phyloP scores from a whole-genome alignment of 139 green algal species.

The Eudorina sp. region DNA sequence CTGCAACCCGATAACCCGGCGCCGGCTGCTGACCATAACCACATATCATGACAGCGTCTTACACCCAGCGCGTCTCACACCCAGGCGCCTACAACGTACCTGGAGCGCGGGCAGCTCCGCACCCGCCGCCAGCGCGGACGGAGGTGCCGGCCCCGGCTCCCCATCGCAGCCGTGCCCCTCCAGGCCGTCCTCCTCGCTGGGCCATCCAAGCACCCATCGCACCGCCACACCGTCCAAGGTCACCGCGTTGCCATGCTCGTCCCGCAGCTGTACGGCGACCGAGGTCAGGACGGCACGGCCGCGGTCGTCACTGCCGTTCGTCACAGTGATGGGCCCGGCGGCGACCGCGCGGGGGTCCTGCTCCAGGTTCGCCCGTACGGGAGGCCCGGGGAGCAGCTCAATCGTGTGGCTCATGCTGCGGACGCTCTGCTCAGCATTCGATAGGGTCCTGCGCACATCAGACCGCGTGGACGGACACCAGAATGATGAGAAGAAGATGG shows the following conservation, averaged over 20 bases:
- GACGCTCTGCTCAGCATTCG: slow-evolving; percentile 51
- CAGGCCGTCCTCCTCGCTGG: background rate
- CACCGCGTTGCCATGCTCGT: slow-evolving; percentile 68
- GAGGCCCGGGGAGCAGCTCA: slow-evolving; percentile 56
- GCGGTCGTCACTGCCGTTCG: slow-evolving; percentile 53
- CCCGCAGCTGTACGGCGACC: slow-evolving; percentile 70
- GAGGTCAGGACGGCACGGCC: slow-evolving; percentile 60
- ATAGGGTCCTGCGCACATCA: background rate
- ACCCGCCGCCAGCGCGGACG: background rate
- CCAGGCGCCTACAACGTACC: too few relatives aligned
- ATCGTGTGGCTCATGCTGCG: slow-evolving; percentile 64
- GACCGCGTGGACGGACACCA: background rate
- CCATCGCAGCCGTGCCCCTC: background rate
- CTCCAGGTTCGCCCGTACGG: slow-evolving; percentile 54
- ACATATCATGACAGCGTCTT: too few relatives aligned
- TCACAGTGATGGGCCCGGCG: slow-evolving; percentile 29
- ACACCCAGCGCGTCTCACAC: too few relatives aligned
- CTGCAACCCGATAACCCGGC: too few relatives aligned
- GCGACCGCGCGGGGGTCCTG: background rate
- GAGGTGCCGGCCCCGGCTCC: background rate
- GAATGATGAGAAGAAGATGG: background rate
- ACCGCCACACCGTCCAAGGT: slow-evolving; percentile 54
- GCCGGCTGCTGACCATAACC: too few relatives aligned
- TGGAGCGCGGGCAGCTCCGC: slow-evolving; percentile 12
- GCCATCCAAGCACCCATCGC: slow-evolving; percentile 60